Conservation (phyloP, 352 stramenopile species). For the Phytophthora citrophthora region DNA sequence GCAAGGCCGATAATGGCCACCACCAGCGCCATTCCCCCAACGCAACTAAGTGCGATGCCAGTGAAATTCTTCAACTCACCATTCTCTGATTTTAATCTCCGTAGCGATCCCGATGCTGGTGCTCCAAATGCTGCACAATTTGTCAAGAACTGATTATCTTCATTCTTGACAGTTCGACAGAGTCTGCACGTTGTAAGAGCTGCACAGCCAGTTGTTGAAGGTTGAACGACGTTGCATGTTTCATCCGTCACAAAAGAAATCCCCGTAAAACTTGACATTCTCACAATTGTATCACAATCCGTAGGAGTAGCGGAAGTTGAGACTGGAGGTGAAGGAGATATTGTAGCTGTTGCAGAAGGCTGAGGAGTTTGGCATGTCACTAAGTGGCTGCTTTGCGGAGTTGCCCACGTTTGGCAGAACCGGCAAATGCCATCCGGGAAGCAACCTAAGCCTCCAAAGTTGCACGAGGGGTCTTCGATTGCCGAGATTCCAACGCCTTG, state of each 20-base stretch:
- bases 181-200: slow-evolving; percentile 47
- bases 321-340: slow-evolving; percentile 2
- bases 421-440: slow-evolving; percentile 35
- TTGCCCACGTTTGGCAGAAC: slow-evolving; percentile 35
- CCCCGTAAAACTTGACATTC: slow-evolving; percentile 20
- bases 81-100: not conserved
- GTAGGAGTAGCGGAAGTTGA: not conserved
- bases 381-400: slow-evolving; percentile 28
- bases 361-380: slow-evolving; percentile 10
- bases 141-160: slow-evolving; percentile 50
- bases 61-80: slow-evolving; percentile 6
- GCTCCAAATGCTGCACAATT: slow-evolving; percentile 17
- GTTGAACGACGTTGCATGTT: slow-evolving; percentile 27
- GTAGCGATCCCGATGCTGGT: not conserved
- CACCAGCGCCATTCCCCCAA: slow-evolving; percentile 25
- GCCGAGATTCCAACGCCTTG: slow-evolving; percentile 34
- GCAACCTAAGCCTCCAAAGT: slow-evolving; percentile 35
- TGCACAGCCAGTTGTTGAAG: slow-evolving; percentile 37
- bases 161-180: slow-evolving; percentile 55
- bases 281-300: slow-evolving; percentile 26
- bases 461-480: slow-evolving; percentile 31
- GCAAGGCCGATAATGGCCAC: slow-evolving; percentile 21
- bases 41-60: slow-evolving; percentile 5
- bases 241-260: slow-evolving; percentile 47
- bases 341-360: not conserved